A percentile compares a stretch with the other conserved stretches of the same genome.
Conservation (phyloP, 2,329 filamentous ascomycete genomes). For the Colletotrichum lindemuthianum region DNA sequence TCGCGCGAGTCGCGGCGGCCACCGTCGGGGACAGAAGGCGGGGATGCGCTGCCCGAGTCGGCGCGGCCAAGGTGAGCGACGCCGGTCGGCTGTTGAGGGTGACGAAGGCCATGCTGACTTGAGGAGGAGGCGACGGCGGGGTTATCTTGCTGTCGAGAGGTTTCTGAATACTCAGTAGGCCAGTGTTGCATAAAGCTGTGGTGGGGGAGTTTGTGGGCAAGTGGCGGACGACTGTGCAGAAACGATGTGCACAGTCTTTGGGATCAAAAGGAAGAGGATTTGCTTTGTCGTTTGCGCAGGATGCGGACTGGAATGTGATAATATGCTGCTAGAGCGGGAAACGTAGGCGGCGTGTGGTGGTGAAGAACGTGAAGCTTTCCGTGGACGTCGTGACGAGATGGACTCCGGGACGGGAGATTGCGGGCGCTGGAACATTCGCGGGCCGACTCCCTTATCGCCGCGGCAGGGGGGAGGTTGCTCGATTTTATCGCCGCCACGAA, state of each 20-base stretch:
- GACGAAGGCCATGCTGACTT: constrained; percentile 67
- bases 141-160: constrained; percentile 50
- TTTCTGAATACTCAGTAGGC: constrained; percentile 58
- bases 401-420: constrained; percentile 32
- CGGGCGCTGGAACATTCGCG: constrained; percentile 32
- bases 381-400: constrained; percentile 29
- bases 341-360: constrained; percentile 23
- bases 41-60: constrained; percentile 49
- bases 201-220: constrained; percentile 45
- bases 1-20: constrained; percentile 41
- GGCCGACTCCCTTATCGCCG: constrained; percentile 30
- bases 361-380: constrained; percentile 22
- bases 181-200: constrained; percentile 73
- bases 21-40: constrained; percentile 45
- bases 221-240: constrained; percentile 60
- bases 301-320: constrained; percentile 15
- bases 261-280: background rate
- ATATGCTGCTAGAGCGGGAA: constrained; percentile 13
- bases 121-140: constrained; percentile 44
- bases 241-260: constrained; percentile 61
- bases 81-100: constrained; percentile 54
- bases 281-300: constrained; percentile 4
- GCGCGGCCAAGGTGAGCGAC: constrained; percentile 45
- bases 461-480: background rate
- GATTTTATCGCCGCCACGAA: background rate